A percentile compares a stretch with the other conserved stretches of the same genome.
Conservation (phyloP, 1,139 yeast species). For the Hansenula sp. region DNA sequence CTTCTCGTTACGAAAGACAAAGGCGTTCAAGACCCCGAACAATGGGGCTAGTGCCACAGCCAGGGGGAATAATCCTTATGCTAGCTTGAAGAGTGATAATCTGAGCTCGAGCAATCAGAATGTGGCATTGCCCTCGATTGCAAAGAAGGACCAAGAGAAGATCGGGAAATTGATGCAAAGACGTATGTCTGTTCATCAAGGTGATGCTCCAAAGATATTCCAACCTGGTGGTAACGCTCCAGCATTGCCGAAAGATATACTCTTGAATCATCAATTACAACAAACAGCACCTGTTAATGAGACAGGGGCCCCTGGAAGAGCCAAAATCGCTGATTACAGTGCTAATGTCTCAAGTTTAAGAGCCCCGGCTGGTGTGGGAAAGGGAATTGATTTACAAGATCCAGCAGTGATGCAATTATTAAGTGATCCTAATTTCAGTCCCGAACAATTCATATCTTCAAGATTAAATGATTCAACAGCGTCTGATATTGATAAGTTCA, state of each 20-base stretch:
- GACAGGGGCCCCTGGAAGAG: too few species aligned
- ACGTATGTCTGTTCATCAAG: conserved; percentile 32
- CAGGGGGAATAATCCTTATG: conserved; percentile 29
- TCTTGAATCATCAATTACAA: conserved; percentile 3
- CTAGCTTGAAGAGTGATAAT: conserved; percentile 14
- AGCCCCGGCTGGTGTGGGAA: neutral
- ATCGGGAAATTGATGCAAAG: conserved; percentile 37
- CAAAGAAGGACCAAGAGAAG: conserved; percentile 31
- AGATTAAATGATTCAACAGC: conserved; percentile 66
- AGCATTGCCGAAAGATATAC: conserved; percentile 31
- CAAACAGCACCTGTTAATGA: too few species aligned
- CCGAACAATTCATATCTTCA: conserved; percentile 46
- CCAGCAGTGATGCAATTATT: conserved; percentile 19
- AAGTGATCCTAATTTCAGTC: conserved; percentile 36
- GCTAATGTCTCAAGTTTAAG: neutral
- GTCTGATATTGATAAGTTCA: conserved; percentile 67
- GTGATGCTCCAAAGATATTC: conserved; percentile 15
- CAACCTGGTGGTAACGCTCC: conserved; percentile 27
- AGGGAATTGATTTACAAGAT: conserved; percentile 18
- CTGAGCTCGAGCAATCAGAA: conserved; percentile 23
- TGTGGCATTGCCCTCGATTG: conserved; percentile 24
- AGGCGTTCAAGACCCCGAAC: conserved; percentile 5
- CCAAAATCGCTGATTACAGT: neutral
- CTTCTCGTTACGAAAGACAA: conserved; percentile 27
- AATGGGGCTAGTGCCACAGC: conserved; percentile 2